phyloP scores from a whole-genome alignment of 345 rosid species.

The Hibiscus tridactylites region DNA sequence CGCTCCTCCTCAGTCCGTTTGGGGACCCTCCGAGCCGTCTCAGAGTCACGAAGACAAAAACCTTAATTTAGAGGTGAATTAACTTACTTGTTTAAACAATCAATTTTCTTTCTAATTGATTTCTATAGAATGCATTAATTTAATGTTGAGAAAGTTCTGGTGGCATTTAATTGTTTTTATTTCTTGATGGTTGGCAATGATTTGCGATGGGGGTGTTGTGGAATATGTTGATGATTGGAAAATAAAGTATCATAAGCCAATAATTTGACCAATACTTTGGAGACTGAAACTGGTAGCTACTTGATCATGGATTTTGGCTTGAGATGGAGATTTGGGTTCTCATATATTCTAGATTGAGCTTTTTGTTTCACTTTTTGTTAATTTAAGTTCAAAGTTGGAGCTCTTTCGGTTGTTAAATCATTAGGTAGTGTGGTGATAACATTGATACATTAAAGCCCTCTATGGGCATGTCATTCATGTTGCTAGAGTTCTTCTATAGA shows the following conservation, averaged over 20 bases:
- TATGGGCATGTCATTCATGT: no score
- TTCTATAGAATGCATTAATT: neutral
- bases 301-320: neutral
- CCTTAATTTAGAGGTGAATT: slow-evolving; percentile 27
- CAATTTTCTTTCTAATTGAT: neutral
- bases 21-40: slow-evolving; percentile 26
- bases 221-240: neutral
- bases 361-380: neutral
- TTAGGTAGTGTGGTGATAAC: neutral
- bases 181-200: neutral
- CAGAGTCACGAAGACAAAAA: slow-evolving; percentile 21
- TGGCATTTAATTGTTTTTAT: neutral
- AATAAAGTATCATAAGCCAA: neutral
- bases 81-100: neutral
- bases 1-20: slow-evolving; percentile 35
- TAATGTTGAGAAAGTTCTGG: neutral
- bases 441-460: no score
- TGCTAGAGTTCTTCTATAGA: no score
- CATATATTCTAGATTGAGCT: neutral
- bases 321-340: neutral
- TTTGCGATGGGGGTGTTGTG: neutral
- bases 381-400: neutral
- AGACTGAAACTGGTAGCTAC: neutral
- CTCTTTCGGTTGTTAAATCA: neutral
- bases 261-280: neutral